Base-by-base conservation (phyloP, 768 basidiomycete genomes). In the Xerocomus brunneocitrinus region DNA sequence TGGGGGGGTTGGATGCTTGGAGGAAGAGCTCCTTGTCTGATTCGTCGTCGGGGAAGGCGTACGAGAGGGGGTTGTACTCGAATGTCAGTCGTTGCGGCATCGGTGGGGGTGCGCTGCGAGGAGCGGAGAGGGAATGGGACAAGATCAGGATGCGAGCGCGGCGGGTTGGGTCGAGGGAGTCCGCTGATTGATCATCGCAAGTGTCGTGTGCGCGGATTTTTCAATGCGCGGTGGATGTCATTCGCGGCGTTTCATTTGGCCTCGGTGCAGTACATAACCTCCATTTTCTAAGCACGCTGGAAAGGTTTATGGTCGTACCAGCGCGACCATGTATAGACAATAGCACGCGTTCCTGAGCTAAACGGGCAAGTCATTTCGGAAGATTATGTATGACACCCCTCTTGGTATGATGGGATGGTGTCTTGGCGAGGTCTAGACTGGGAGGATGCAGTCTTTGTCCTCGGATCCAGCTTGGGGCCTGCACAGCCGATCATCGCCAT, bases 11-110 rank as follows among this genome's bases (percentile, higher is more conserved):
- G 4, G 64, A 32, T 2, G 57, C 59, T 36, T 64, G 67, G 28
- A 66, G 27, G 36, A 59, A 68, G 47, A 66, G 27, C 5, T 58
- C 58, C 46, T 67, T 66, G 56, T 59, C 50, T 4, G 64, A 56
- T 38, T 63, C 50, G 56, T 68, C 59, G 44, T 68, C 67, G 35
- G 60, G 63, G 13, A 54, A 63, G 0, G 47, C 50, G 41, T 46
- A 62, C 30, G 63, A 63, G 3, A 62, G 57, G 12, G 52, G 50
- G 36, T 62, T 65, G 38, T 62, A 63, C 34, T 65, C 57, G 22
- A 54, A 63, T 9, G 42, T 62, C 25, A 62, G n/a, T 22, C 39
- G 59, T 9, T 1, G 50, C 0, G 63, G 56, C 60, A 62, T 58
- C 41, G 38, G 19, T 19, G 19, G 19, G 19, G 19, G 19, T 19